A percentile compares a stretch with the other conserved stretches of the same genome.
phyloP scores from a whole-genome alignment of 2,329 filamentous ascomycete species.

The Penicillium sp. region DNA sequence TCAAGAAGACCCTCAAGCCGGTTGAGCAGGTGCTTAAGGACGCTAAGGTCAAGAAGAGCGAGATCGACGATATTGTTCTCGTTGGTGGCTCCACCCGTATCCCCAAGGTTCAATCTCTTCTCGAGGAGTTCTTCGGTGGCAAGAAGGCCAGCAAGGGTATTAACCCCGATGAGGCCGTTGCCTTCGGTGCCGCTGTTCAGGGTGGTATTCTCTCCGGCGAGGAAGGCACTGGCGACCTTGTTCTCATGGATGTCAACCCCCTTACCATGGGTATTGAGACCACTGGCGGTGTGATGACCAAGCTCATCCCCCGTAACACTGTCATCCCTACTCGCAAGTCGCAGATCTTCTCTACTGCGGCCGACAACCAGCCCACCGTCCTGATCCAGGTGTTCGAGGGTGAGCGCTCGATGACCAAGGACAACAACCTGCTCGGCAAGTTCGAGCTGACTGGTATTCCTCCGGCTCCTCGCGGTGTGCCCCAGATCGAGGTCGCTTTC shows the following conservation, averaged over 20 bases:
- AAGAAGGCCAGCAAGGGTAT: conserved; percentile 99
- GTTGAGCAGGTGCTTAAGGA: conserved; percentile 99
- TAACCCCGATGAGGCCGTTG: conserved; percentile 98
- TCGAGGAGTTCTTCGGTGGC: conserved; percentile 90
- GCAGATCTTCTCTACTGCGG: conserved; percentile 95
- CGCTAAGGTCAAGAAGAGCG: conserved; percentile 91
- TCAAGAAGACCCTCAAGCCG: conserved; percentile 98
- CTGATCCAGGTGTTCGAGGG: conserved; percentile 94
- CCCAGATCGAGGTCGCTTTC: conserved; percentile 97
- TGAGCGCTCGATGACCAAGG: conserved; percentile 88
- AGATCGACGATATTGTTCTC: conserved; percentile 93
- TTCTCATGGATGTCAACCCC: conserved; percentile 97
- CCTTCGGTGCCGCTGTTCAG: conserved; percentile 95
- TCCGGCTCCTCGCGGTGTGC: conserved; percentile 88
- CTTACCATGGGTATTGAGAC: conserved; percentile 96
- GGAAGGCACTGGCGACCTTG: conserved; percentile 69
- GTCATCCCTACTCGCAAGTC: conserved; percentile 93
- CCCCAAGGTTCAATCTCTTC: conserved; percentile 89
- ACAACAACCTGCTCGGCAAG: conserved; percentile 96
- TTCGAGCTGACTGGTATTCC: conserved; percentile 97
- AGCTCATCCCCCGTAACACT: conserved; percentile 90
- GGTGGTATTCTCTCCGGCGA: conserved; percentile 91
- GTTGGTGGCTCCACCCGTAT: conserved; percentile 99
- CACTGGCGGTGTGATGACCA: conserved; percentile 95
- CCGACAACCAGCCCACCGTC: conserved; percentile 93